Evolutionary conservation across 345 rosid genomes (phyloP), one percentile per base, ranked within the genome.

Genomic region (Camelina sativa): DNA sequence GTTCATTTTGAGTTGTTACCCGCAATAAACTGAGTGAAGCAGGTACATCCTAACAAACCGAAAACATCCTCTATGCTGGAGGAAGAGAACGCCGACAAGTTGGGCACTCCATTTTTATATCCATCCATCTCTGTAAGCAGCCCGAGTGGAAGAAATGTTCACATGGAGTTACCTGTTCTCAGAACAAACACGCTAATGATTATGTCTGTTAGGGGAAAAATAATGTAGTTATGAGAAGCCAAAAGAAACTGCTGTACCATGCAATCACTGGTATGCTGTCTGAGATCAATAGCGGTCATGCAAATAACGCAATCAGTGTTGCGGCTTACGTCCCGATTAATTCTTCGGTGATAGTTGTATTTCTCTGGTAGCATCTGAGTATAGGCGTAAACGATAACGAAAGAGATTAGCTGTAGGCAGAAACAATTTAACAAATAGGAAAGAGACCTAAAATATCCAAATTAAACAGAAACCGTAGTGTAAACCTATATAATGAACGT

Each of bases 51-150:
- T 69, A 76, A 55, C 72, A 57, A 71, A 58, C 16, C 11, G 40
- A 77, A 50, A 71, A 13, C 68, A 46, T 52, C 60, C 11, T 30
- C 71, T 78, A 78, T 52, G 92, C 96, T 67, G 99, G 92, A 41
- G 99, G 99, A 50, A 95, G 81, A 1, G 96, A 80, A 65, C 99
- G 91, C 78, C 97, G 90, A 79, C 99, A 95, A 73, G 99, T 95
- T 28, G 97, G 97, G 73, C 99, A 95, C 80, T 95, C 99, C 97
- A 95, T 95, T 83, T 95, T 95, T 81, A 95, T 86, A 82, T 95
- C 99, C 97, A 95, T 92, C 99, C 99, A 95, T 79, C 97, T 87
- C 82, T 87, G 97, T 81, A 95, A 84, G 79, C 99, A 92, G 78
- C 96, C 97, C 4, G 90, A 81, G 80, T 95, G 99, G 78, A 95